Evolutionary conservation across 2,329 filamentous ascomycete genomes (phyloP).

Genomic region (Colletotrichum incanum): DNA sequence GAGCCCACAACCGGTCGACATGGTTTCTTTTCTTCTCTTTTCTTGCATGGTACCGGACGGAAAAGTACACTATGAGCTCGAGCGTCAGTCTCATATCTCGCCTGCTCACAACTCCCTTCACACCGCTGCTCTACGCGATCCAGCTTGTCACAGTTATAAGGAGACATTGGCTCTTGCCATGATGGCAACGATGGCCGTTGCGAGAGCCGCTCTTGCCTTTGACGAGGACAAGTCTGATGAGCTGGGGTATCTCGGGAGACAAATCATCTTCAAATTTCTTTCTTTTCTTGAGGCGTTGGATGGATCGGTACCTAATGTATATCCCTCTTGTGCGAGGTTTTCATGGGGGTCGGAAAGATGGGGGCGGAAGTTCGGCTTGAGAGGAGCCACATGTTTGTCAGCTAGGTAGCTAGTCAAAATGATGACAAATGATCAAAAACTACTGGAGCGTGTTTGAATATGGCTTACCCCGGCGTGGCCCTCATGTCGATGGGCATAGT

Average conservation of each 20-base stretch:
- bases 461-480: neutral
- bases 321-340: constrained; percentile 23
- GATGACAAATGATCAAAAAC: constrained; percentile 10
- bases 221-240: neutral
- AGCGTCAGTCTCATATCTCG: neutral
- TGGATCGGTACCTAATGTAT: constrained; percentile 36
- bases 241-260: neutral
- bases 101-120: neutral
- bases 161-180: neutral
- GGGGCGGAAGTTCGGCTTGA: constrained; percentile 30
- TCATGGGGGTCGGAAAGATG: constrained; percentile 35
- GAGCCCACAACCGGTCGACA: neutral
- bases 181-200: neutral
- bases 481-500: too few relatives aligned
- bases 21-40: constrained; percentile 19
- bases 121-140: neutral
- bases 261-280: constrained; percentile 28
- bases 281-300: constrained; percentile 34
- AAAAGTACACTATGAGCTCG: constrained; percentile 26
- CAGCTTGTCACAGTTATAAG: neutral
- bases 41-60: constrained; percentile 29
- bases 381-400: constrained; percentile 15
- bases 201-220: neutral
- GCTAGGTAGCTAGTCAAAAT: constrained; percentile 29
- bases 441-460: neutral